Evolutionary conservation across 1,284 basidiomycete genomes (phyloP).

Genomic region (Pseudozyma hubeiensis): DNA sequence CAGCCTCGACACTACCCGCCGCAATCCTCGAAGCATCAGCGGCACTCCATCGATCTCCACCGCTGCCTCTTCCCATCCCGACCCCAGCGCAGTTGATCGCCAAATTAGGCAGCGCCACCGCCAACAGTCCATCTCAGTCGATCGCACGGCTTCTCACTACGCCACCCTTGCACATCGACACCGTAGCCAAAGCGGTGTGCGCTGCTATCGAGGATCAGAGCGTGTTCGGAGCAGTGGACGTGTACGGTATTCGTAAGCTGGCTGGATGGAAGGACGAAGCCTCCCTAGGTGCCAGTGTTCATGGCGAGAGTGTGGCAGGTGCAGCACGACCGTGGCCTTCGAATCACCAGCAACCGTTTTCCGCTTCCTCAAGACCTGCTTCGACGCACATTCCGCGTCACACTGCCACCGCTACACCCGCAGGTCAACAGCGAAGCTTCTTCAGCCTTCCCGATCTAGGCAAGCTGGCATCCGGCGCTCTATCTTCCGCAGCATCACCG

Average conservation of each 20-base stretch:
- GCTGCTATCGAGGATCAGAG: constrained; percentile 70
- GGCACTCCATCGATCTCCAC: constrained; percentile 49
- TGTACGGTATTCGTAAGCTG: constrained; percentile 49
- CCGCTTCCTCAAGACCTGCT: constrained; percentile 12
- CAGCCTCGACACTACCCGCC: constrained; percentile 85
- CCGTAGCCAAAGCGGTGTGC: constrained; percentile 87
- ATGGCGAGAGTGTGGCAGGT: constrained; percentile 12
- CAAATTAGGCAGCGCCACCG: constrained; percentile 12
- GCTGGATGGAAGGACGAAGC: constrained; percentile 58
- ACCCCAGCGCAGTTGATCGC: constrained; percentile 70
- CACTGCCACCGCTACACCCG: constrained; percentile 8
- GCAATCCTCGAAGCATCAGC: constrained; percentile 79
- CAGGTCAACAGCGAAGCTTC: constrained; percentile 34
- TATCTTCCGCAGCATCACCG: constrained; percentile 12
- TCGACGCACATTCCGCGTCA: constrained; percentile 7
- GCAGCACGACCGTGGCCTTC: constrained; percentile 14
- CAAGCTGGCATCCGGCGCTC: constrained; percentile 33
- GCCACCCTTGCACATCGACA: constrained; percentile 93
- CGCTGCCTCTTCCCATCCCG: constrained; percentile 74
- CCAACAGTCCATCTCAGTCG: constrained; percentile 71
- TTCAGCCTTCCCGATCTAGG: constrained; percentile 47
- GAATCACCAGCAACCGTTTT: constrained; percentile 16
- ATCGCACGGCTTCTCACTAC: constrained; percentile 81
- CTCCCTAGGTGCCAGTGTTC: constrained; percentile 20
- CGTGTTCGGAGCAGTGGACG: constrained; percentile 48